These are phyloP conservation scores for Fragaria vesca DNA, from an alignment of 306 rosid genomes.

Conservation along the genomic window DNA sequence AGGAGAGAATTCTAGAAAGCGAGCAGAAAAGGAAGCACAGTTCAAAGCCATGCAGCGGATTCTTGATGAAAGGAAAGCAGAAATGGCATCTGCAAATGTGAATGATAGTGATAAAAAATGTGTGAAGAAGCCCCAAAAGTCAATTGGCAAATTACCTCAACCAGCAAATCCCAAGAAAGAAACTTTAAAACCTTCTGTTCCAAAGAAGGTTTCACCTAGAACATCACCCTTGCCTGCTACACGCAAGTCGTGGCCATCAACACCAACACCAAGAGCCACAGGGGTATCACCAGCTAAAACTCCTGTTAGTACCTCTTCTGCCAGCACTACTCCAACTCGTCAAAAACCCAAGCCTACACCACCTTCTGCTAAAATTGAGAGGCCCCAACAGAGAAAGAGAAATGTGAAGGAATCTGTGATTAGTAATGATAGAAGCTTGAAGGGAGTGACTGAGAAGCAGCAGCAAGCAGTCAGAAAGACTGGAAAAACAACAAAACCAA, in stretches of 20 bases:
- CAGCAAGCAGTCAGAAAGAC: slow-evolving; percentile 45
- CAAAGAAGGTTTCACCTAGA: slow-evolving; percentile 54
- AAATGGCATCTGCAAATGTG: slow-evolving; percentile 54
- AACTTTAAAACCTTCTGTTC: slow-evolving; percentile 45
- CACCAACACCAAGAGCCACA: slow-evolving; percentile 57
- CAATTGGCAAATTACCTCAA: slow-evolving; percentile 48
- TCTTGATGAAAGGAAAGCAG: slow-evolving; percentile 66
- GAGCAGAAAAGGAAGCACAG: slow-evolving; percentile 67
- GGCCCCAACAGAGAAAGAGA: slow-evolving; percentile 48
- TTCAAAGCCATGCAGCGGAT: slow-evolving; percentile 60
- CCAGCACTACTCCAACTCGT: slow-evolving; percentile 57
- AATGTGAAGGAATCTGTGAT: slow-evolving; percentile 55
- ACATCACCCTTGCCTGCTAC: slow-evolving; percentile 62
- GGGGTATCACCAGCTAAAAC: slow-evolving; percentile 63
- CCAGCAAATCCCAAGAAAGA: slow-evolving; percentile 55
- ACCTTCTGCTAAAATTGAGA: slow-evolving; percentile 49
- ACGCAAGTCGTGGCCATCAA: slow-evolving; percentile 87
- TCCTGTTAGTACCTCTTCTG: slow-evolving; percentile 48
- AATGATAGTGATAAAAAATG: slow-evolving; percentile 46
- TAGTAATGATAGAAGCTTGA: slow-evolving; percentile 39
- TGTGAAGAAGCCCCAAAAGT: slow-evolving; percentile 49
- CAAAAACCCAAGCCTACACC: slow-evolving; percentile 48
- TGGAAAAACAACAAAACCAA: slow-evolving; percentile 52
- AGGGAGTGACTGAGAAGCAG: slow-evolving; percentile 55
- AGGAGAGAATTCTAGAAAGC: slow-evolving; percentile 53